A percentile compares a stretch with the other conserved stretches of the same genome.
Evolutionary conservation across 768 basidiomycete genomes (phyloP).

Genomic region (Exidia glandulosa): DNA sequence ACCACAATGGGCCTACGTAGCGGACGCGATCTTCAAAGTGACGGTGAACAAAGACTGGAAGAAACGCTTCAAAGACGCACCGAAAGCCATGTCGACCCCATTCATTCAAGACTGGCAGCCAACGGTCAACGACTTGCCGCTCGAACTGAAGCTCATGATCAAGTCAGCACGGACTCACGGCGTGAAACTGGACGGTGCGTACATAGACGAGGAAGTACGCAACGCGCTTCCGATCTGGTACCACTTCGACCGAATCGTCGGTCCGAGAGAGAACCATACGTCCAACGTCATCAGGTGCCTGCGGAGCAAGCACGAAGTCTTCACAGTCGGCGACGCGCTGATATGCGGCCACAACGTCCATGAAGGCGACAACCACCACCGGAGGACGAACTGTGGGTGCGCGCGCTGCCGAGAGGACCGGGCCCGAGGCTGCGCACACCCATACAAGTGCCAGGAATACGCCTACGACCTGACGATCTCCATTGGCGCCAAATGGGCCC

Average conservation of each 20-base stretch:
- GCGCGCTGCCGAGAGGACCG: not conserved
- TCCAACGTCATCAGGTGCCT: not conserved
- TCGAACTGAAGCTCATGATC: not conserved
- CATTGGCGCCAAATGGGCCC: not conserved
- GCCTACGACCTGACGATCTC: not conserved
- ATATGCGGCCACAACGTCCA: not conserved
- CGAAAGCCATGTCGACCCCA: not conserved
- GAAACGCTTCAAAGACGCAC: not conserved
- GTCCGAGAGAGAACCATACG: not conserved
- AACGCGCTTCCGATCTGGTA: not conserved
- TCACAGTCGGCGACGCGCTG: not conserved
- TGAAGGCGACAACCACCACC: not conserved
- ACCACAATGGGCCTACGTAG: slow-evolving; percentile 20
- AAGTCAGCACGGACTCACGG: not conserved
- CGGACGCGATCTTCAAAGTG: slow-evolving; percentile 10
- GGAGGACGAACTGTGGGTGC: not conserved
- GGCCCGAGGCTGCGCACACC: not conserved
- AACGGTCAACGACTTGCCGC: not conserved
- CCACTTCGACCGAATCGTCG: not conserved
- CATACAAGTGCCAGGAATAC: not conserved
- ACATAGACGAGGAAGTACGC: not conserved
- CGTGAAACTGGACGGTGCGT: not conserved
- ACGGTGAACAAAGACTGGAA: not conserved
- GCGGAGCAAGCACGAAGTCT: not conserved
- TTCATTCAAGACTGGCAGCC: not conserved